Base-by-base conservation (phyloP, 805 yeast species). In the Teunomyces stri region DNA sequence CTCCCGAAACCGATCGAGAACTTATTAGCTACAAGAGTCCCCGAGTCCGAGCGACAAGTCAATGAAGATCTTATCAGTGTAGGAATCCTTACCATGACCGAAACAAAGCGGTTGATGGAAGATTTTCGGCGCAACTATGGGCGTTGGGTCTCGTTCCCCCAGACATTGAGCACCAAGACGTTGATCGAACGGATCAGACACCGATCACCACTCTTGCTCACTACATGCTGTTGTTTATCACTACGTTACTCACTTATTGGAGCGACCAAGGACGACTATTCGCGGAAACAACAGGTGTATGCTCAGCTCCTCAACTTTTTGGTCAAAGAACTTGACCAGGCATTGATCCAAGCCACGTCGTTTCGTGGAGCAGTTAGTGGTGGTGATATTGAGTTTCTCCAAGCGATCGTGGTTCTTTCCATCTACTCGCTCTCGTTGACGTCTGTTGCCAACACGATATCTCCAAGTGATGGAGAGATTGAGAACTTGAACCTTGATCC, bases 101-200 rank as follows among this genome's bases (percentile, higher is more conserved):
- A 84, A 52, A 80, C 81, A 0, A 53, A 74, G 5, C 69, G 70
- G 13, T 62, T 86, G 34, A 64, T 87, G 52, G 74, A 72, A 45
- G 78, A 76, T 41, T 87, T 87, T 59, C 68, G 85, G 37, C 79
- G 81, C 42, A 75, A 85, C 56, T 87, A 83, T 58, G 89, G 90
- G 4, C 73, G 89, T 27, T 87, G 95, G 95, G 81, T 85, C 3
- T 80, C 87, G 45, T 80, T 87, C 43, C 89, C 91, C 0, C 75
- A 76, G 27, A 68, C 68, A 11, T 58, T 77, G 30, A 59, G 81
- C 4, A 74, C 84, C 0, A 75, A 68, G 15, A 69, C 66, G 30
- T 66, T 87, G 18, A 67, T 85, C 7, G 74, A 70, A 4, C 62
- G 76, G 29, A 70, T 86, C 36, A 60, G 81, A 34, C 49, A 58